These are phyloP conservation scores for Umbilicus rupestris DNA, from an alignment of 164 flowering plant genomes.

Conservation along the genomic window DNA sequence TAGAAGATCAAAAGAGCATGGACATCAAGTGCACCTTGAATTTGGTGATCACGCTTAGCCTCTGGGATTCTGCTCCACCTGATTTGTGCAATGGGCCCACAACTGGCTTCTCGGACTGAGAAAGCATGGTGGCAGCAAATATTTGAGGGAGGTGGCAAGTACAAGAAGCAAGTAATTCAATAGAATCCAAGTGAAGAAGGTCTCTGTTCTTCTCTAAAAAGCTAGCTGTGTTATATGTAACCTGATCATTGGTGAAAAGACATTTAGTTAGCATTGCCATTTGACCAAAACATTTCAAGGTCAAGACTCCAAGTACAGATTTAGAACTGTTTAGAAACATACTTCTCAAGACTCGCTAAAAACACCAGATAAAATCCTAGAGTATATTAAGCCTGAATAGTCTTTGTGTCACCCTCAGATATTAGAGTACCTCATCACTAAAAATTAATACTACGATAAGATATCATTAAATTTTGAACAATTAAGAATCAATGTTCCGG, in stretches of 20 bases:
- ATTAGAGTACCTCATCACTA: background rate
- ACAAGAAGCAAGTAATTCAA: conserved; percentile 82
- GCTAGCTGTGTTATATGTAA: conserved; percentile 81
- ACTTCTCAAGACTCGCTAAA: background rate
- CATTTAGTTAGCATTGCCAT: background rate
- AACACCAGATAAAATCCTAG: background rate
- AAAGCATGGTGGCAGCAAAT: conserved; percentile 82
- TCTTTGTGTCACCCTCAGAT: background rate
- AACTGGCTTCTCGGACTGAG: conserved; percentile 70
- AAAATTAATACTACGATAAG: background rate
- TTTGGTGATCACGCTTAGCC: conserved; percentile 88
- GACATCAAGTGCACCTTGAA: conserved; percentile 61
- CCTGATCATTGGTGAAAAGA: conserved; percentile 37
- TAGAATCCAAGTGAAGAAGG: conserved; percentile 76
- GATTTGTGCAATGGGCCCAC: conserved; percentile 69
- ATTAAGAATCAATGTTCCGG: background rate
- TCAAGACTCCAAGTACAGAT: background rate
- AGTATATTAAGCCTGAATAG: background rate
- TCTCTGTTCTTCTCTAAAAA: conserved; percentile 97
- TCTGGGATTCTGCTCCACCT: conserved; percentile 93
- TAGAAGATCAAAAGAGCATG: no score
- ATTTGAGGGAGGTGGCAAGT: conserved; percentile 70
- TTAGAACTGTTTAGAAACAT: background rate
- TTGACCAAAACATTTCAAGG: background rate
- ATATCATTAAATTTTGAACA: background rate